A percentile compares a stretch with the other conserved stretches of the same genome.
Conservation (phyloP, 1,139 yeast species). For the Geotrichum fermentans region DNA sequence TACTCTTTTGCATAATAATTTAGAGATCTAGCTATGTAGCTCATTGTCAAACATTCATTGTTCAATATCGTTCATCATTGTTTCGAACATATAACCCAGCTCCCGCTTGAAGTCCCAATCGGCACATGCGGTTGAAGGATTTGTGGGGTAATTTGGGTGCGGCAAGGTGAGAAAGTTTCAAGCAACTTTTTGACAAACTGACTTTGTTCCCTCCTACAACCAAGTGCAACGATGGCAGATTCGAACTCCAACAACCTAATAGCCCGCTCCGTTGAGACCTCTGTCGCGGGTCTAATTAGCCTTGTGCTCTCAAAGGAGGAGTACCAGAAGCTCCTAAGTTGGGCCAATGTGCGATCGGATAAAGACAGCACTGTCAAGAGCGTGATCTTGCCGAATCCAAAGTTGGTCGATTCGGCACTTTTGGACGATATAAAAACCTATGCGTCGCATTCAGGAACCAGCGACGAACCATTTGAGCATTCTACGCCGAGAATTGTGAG, state of each 20-base stretch:
- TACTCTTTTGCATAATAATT: no score
- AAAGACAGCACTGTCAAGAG: not conserved
- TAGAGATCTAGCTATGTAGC: no score
- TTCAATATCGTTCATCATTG: no score
- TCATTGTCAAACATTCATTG: no score
- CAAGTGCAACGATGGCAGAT: no score
- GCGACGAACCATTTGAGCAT: not conserved
- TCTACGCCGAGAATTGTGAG: slow-evolving; percentile 9
- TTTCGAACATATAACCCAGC: no score
- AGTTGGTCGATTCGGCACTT: slow-evolving; percentile 11
- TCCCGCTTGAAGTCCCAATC: no score
- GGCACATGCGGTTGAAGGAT: no score
- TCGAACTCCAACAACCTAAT: not conserved
- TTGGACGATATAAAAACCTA: slow-evolving; percentile 2
- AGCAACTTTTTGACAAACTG: no score
- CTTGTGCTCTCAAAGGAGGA: slow-evolving; percentile 12
- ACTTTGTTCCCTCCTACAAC: no score
- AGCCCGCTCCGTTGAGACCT: slow-evolving; percentile 5
- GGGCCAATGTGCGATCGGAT: not conserved
- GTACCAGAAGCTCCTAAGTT: slow-evolving; percentile 4
- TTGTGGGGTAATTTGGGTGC: no score
- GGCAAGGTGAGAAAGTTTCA: no score
- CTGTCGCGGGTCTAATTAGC: slow-evolving; percentile 6
- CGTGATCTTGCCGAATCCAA: slow-evolving; percentile 11
- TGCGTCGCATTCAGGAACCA: not conserved